A percentile compares a stretch with the other conserved stretches of the same genome.
Evolutionary conservation across 352 stramenopile species (phyloP).

Genomic region (Phytophthora pinifolia): DNA sequence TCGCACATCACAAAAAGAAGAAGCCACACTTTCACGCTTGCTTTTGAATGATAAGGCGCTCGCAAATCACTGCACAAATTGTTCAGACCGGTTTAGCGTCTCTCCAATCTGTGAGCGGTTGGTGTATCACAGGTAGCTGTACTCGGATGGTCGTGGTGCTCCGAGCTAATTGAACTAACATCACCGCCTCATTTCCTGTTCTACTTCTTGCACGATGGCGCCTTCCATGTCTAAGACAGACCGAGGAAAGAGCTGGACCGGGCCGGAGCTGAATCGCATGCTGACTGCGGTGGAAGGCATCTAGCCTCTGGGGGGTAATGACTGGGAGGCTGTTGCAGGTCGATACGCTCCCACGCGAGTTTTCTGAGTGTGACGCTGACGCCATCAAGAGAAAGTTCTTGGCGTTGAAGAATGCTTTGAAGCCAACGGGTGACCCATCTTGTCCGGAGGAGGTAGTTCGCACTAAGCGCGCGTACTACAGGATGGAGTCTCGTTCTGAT

Average conservation of each 20-base stretch:
- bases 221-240: neutral
- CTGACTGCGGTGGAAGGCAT: neutral
- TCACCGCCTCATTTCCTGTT: neutral
- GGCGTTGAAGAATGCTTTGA: neutral
- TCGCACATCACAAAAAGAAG: slow-evolving; percentile 1
- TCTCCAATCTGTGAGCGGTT: neutral
- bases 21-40: neutral
- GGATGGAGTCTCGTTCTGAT: neutral
- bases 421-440: neutral
- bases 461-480: neutral
- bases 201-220: neutral
- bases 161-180: neutral
- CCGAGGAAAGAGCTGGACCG: slow-evolving; percentile 1
- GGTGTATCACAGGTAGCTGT: neutral
- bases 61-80: slow-evolving; percentile 1
- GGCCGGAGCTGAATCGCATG: slow-evolving; percentile 3
- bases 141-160: neutral
- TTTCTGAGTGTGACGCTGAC: neutral
- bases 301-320: neutral
- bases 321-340: neutral
- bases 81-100: slow-evolving; percentile 1
- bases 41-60: neutral
- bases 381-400: slow-evolving; percentile 1
- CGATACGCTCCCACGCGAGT: neutral
- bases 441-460: neutral